Evolutionary conservation across 768 basidiomycete genomes (phyloP).

Genomic region (Pleurotus ostreatus): DNA sequence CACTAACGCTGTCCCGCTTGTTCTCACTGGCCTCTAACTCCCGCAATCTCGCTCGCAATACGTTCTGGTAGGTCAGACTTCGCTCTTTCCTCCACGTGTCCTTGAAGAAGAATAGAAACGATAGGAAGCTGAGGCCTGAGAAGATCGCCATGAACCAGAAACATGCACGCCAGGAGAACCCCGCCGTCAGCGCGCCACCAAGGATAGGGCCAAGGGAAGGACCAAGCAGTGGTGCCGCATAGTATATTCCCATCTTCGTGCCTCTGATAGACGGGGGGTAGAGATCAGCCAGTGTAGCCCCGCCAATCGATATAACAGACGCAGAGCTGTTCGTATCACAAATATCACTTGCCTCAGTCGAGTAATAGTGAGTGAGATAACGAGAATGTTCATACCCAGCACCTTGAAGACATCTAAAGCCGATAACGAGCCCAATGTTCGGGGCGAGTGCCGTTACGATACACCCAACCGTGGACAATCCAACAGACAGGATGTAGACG

Average conservation of each 20-base stretch:
- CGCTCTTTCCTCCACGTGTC: conserved; percentile 85
- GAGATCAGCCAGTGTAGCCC: conserved; percentile 75
- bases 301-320: conserved; percentile 68
- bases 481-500: conserved; percentile 50
- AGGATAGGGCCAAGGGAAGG: conserved; percentile 69
- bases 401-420: conserved; percentile 67
- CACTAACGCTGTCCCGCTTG: conserved; percentile 80
- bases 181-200: conserved; percentile 64
- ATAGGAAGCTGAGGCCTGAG: conserved; percentile 46
- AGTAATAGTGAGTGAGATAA: background rate
- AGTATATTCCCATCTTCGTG: conserved; percentile 78
- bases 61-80: conserved; percentile 73
- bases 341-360: no score
- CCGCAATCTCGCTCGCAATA: conserved; percentile 32
- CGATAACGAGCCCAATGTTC: conserved; percentile 55
- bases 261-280: conserved; percentile 74
- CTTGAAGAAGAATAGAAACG: conserved; percentile 66
- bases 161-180: conserved; percentile 72
- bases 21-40: conserved; percentile 15
- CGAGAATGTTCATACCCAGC: conserved; percentile 40
- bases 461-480: conserved; percentile 51
- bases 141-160: conserved; percentile 81
- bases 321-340: conserved; percentile 41
- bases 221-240: conserved; percentile 75
- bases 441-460: conserved; percentile 52